phyloP scores from a whole-genome alignment of 495 filamentous ascomycete genomes.

The Tuber indicum region DNA sequence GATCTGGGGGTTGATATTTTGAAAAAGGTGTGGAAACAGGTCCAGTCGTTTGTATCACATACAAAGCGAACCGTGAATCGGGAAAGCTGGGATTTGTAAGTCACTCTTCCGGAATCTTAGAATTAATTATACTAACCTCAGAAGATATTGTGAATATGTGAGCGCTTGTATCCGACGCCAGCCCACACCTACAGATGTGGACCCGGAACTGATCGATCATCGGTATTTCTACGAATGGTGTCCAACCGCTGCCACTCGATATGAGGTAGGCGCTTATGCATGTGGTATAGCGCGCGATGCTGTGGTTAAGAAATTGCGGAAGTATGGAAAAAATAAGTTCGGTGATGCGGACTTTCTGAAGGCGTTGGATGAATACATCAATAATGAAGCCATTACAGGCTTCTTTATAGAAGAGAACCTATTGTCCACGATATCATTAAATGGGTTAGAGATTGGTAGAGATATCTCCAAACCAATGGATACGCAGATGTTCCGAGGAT shows the following conservation, averaged over 20 bases:
- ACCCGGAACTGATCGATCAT: neutral
- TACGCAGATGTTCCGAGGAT: neutral
- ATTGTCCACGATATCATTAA: neutral
- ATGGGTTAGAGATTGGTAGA: neutral
- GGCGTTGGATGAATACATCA: neutral
- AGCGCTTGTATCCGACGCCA: neutral
- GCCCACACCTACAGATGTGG: neutral
- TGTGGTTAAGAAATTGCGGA: neutral
- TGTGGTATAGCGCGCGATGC: neutral
- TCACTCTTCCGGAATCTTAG: neutral
- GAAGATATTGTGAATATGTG: neutral
- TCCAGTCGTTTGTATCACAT: neutral
- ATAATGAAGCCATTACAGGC: neutral
- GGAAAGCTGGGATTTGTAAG: neutral
- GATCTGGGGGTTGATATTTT: neutral
- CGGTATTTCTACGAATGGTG: neutral
- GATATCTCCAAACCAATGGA: neutral
- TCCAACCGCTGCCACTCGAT: neutral
- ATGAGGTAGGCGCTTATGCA: neutral
- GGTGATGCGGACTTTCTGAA: neutral
- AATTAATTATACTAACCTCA: neutral
- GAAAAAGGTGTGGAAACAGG: neutral
- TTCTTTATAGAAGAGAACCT: neutral
- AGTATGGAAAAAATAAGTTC: neutral
- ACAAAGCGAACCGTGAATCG: neutral